Percentiles rank a stretch among this genome's conserved stretches.
phyloP scores from a whole-genome alignment of 208 protist species.

The Strigomonas culicis region DNA sequence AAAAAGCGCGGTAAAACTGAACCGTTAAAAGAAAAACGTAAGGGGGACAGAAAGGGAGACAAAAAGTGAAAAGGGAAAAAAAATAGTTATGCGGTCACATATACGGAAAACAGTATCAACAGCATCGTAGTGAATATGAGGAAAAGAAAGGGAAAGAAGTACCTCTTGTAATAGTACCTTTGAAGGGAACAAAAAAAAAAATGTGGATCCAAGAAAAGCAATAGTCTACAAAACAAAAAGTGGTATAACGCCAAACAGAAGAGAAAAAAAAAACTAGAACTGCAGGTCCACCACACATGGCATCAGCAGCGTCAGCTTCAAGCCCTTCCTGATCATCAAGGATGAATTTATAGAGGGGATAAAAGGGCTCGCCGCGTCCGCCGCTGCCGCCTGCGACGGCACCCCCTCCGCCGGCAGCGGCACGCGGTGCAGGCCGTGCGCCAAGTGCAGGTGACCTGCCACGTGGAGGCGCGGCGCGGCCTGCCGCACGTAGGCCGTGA shows the following conservation, averaged over 20 bases:
- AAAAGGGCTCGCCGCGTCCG: constrained; percentile 21
- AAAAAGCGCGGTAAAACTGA: not conserved
- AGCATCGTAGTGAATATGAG: too few relatives aligned
- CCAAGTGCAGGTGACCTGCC: constrained; percentile 50
- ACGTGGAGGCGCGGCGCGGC: constrained; percentile 37
- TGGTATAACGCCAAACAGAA: not conserved
- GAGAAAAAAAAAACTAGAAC: constrained; percentile 16
- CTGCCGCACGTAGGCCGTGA: constrained; percentile 30
- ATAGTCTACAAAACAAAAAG: constrained; percentile 1
- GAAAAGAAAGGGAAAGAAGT: not conserved
- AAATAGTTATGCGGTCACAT: too few relatives aligned
- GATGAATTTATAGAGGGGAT: constrained; percentile 50
- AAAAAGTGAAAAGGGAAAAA: not conserved
- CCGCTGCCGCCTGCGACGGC: not conserved
- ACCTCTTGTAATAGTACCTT: too few relatives aligned
- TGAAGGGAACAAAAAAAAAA: constrained; percentile 2
- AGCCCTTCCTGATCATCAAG: constrained; percentile 26
- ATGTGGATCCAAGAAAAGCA: not conserved
- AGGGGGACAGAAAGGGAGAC: not conserved
- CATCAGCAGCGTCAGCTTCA: constrained; percentile 15
- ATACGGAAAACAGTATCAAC: too few relatives aligned
- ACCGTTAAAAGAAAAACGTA: constrained; percentile 1
- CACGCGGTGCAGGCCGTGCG: constrained; percentile 42
- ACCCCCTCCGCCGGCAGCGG: constrained; percentile 17
- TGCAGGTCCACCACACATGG: constrained; percentile 44